Evolutionary conservation across 768 basidiomycete species (phyloP).

Genomic region (Lentinula guzmanii): DNA sequence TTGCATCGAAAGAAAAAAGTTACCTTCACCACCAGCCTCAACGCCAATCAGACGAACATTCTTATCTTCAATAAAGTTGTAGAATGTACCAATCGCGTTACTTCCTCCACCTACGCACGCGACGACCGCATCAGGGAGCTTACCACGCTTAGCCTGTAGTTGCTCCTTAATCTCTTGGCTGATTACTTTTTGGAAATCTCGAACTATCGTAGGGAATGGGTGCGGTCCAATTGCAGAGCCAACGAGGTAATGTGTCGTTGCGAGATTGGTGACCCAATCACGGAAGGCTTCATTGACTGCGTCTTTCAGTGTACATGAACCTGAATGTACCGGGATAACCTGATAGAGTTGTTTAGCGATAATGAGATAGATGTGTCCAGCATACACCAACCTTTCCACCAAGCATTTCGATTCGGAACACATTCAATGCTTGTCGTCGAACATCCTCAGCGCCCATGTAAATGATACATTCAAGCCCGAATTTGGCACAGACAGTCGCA

Average conservation of each 20-base stretch:
- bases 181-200: slow-evolving; percentile 96
- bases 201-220: slow-evolving; percentile 98
- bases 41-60: slow-evolving; percentile 85
- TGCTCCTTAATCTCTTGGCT: slow-evolving; percentile 92
- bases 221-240: slow-evolving; percentile 97
- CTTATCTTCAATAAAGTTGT: slow-evolving; percentile 90
- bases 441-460: slow-evolving; percentile 99
- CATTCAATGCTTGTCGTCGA: slow-evolving; percentile 91
- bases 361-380: neutral
- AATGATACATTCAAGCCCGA: slow-evolving; percentile 90
- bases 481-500: slow-evolving; percentile 95
- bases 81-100: slow-evolving; percentile 97
- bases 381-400: slow-evolving; percentile 66
- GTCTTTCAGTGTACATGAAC: slow-evolving; percentile 93
- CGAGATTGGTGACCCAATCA: slow-evolving; percentile 96
- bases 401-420: slow-evolving; percentile 97
- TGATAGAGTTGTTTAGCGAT: slow-evolving; percentile 21
- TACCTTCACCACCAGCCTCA: slow-evolving; percentile 96
- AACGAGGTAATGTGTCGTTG: slow-evolving; percentile 93
- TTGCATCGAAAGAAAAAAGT: slow-evolving; percentile 9
- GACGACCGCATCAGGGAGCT: slow-evolving; percentile 90
- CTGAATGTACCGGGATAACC: slow-evolving; percentile 93
- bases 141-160: slow-evolving; percentile 62
- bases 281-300: slow-evolving; percentile 98
- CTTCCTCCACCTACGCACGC: slow-evolving; percentile 98